Conservation (phyloP, 768 basidiomycete species). For the Paxillus involutus region DNA sequence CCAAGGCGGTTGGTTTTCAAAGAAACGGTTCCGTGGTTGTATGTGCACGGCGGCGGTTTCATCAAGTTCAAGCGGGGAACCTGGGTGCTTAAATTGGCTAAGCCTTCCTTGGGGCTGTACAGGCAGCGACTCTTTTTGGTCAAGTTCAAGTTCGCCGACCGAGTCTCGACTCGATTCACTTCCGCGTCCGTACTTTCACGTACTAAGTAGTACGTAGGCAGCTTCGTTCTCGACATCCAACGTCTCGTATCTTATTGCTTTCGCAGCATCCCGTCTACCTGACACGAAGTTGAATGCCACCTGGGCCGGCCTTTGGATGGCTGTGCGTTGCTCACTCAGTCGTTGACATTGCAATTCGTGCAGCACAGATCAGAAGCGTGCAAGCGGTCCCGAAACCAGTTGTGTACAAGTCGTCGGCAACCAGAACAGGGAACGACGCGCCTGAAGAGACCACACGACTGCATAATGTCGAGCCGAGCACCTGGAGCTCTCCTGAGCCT, state of each 20-base stretch:
- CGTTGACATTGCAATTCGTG: conserved; percentile 61
- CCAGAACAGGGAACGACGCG: background rate
- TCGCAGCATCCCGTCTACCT: background rate
- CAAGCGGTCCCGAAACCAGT: conserved; percentile 23
- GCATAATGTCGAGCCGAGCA: background rate
- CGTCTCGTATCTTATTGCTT: background rate
- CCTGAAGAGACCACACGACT: background rate
- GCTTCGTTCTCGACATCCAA: background rate
- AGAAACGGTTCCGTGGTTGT: background rate
- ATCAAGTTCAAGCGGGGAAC: background rate
- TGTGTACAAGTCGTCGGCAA: background rate
- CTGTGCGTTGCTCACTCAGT: conserved; percentile 63
- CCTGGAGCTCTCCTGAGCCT: background rate
- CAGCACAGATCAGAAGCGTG: conserved; percentile 55
- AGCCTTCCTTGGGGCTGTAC: conserved; percentile 17
- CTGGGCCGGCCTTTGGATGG: conserved; percentile 70
- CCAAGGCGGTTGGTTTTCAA: conserved; percentile 12
- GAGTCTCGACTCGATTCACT: no score
- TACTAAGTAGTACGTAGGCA: background rate
- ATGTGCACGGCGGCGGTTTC: no score
- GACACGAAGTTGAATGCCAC: conserved; percentile 49
- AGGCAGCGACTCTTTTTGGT: background rate
- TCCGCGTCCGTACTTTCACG: no score
- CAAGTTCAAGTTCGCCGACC: no score
- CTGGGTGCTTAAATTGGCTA: no score